Evolutionary conservation across 2,329 filamentous ascomycete genomes (phyloP), one percentile per base, ranked within the genome.

Genomic region (Amauroascus verrucosus): DNA sequence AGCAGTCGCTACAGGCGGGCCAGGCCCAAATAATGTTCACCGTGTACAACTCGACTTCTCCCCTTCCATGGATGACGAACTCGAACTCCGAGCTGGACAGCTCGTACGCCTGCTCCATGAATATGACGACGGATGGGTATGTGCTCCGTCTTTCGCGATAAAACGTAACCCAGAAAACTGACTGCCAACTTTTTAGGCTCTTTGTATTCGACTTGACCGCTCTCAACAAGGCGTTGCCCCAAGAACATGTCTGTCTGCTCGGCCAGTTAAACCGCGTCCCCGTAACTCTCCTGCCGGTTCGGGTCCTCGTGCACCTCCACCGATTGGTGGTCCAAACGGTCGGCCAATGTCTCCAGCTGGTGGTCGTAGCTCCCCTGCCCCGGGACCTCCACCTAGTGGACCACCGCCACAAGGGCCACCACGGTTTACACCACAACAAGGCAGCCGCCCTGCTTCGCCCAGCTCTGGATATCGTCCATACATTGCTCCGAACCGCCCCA

Each of bases 51-150:
- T 97, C 61, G 90, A 96, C 69, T 98, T 97, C 70, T 85, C 82
- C 67, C 90, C 93, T 24, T 91, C 86, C 2, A 84, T 97, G 77
- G 85, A 88, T 5, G 93, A 98, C 65, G 93, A 98, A 71, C 76
- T 98, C 64, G 86, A 82, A 58, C 77, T 98, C 43, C 79, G 76
- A 58, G 81, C 84, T 54, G 93, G 93, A 50, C 84, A 94, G 58
- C 77, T 98, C 47, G 88, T 97, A 48, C 81, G 91, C 59, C 75
- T 98, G 59, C 76, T 97, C 50, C 91, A 97, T 65, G 90, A 95
- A 71, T 98, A 97, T 64, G 93, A 98, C 66, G 93, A 98, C 71
- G 93, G 93, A 63, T 98, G 93, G 93, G 87, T 91, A 79, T 79
- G 86, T 78, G 13, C 22, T 48, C 37, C 11, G n/a, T 44, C n/a